Percentiles rank a stretch among this genome's conserved stretches.
Conservation (phyloP, 805 yeast species). For the Wickerhamomyces tratensis region DNA sequence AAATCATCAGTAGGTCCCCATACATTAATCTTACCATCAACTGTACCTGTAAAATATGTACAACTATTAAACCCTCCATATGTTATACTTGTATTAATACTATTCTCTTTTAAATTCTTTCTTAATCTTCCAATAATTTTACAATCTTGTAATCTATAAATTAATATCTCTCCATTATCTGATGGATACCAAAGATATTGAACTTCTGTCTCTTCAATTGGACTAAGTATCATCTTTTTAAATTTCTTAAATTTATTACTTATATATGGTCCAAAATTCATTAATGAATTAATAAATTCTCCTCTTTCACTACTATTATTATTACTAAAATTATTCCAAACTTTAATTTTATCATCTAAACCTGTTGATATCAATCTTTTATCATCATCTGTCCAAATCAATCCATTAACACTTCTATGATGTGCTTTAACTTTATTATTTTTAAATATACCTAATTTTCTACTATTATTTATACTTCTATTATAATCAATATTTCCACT, state of each 20-base stretch:
- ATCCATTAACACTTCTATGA: conserved; percentile 67
- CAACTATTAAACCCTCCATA: conserved; percentile 34
- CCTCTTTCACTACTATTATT: conserved; percentile 13
- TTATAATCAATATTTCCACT: conserved; percentile 10
- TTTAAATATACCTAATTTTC: conserved; percentile 12
- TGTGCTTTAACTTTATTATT: conserved; percentile 49
- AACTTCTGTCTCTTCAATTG: conserved; percentile 38
- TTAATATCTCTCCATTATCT: conserved; percentile 61
- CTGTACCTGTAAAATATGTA: conserved; percentile 49
- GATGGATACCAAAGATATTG: conserved; percentile 63
- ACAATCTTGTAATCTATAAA: conserved; percentile 53
- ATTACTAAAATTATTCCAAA: conserved; percentile 61
- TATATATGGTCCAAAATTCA: conserved; percentile 72
- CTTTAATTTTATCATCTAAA: conserved; percentile 67
- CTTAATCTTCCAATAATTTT: conserved; percentile 49
- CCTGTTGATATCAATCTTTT: conserved; percentile 57
- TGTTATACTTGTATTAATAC: conserved; percentile 41
- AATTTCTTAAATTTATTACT: conserved; percentile 41
- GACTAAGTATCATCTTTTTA: conserved; percentile 21
- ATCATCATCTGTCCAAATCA: conserved; percentile 67
- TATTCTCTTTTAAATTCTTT: conserved; percentile 29
- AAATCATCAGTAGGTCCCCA: conserved; percentile 37
- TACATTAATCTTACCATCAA: conserved; percentile 52
- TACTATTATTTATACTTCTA: conserved; percentile 10
- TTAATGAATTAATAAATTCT: conserved; percentile 40